Conservation (phyloP, 116 monocot genomes). For the Papilionanthe hybrid region DNA sequence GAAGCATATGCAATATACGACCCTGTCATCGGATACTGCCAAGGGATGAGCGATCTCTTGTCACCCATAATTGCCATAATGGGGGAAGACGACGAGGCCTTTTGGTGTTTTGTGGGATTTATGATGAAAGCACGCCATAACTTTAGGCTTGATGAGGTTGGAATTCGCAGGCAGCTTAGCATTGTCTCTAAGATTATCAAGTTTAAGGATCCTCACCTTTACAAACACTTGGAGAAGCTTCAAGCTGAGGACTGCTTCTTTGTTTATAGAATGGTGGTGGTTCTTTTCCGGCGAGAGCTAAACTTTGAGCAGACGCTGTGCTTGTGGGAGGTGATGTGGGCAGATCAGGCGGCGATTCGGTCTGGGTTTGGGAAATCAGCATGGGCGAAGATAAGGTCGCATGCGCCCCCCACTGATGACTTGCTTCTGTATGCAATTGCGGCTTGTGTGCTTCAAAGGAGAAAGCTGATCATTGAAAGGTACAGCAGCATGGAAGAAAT, state of each 20-base stretch:
- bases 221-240: slow-evolving; percentile 58
- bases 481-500: slow-evolving; percentile 73
- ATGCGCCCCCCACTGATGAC: slow-evolving; percentile 55
- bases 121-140: slow-evolving; percentile 68
- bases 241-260: slow-evolving; percentile 75
- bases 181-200: slow-evolving; percentile 62
- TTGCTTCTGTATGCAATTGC: slow-evolving; percentile 65
- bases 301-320: slow-evolving; percentile 59
- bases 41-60: slow-evolving; percentile 71
- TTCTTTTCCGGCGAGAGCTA: slow-evolving; percentile 57
- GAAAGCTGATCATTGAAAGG: slow-evolving; percentile 62
- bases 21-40: slow-evolving; percentile 64
- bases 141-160: slow-evolving; percentile 55
- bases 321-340: slow-evolving; percentile 82
- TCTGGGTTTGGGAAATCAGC: slow-evolving; percentile 40
- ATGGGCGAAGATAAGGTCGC: slow-evolving; percentile 31
- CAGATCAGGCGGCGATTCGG: slow-evolving; percentile 53
- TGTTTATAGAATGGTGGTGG: slow-evolving; percentile 71
- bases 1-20: slow-evolving; percentile 68
- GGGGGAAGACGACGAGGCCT: slow-evolving; percentile 50
- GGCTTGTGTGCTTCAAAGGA: slow-evolving; percentile 51
- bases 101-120: slow-evolving; percentile 66
- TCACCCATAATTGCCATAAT: slow-evolving; percentile 56
- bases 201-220: slow-evolving; percentile 50
- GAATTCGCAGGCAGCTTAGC: slow-evolving; percentile 55